These are phyloP conservation scores for Neolecta irregularis DNA, from an alignment of 1,139 yeast species.

Conservation along the genomic window DNA sequence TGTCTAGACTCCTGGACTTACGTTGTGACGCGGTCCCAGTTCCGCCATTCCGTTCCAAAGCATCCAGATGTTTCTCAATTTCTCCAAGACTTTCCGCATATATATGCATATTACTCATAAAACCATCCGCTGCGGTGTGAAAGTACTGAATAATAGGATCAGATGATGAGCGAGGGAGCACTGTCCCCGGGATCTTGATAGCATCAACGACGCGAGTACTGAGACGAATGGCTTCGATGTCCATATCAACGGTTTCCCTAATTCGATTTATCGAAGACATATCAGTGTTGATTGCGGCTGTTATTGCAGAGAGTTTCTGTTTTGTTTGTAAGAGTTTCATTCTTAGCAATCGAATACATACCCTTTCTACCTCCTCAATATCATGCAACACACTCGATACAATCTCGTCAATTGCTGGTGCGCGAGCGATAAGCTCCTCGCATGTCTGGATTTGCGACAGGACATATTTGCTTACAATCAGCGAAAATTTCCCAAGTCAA, in stretches of 20 bases:
- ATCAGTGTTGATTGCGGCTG: constrained; percentile 56
- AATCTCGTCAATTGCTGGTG: constrained; percentile 48
- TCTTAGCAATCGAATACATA: background rate
- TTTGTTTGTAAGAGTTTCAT: background rate
- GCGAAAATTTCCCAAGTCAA: background rate
- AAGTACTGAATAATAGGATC: constrained; percentile 41
- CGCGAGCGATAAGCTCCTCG: constrained; percentile 55
- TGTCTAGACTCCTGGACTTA: constrained; percentile 33
- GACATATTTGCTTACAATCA: constrained; percentile 40
- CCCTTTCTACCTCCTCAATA: constrained; percentile 47
- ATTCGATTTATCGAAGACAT: constrained; percentile 29
- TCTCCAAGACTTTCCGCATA: constrained; percentile 50
- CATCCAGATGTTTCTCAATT: constrained; percentile 62
- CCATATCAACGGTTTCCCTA: constrained; percentile 25
- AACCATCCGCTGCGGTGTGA: constrained; percentile 35
- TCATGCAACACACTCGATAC: constrained; percentile 77
- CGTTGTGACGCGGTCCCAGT: too few relatives aligned
- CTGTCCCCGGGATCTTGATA: constrained; percentile 51
- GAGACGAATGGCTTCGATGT: constrained; percentile 41
- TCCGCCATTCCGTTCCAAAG: constrained; percentile 33
- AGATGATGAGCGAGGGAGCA: constrained; percentile 35
- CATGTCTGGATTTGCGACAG: constrained; percentile 71
- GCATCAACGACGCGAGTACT: constrained; percentile 54
- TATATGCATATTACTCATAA: constrained; percentile 45
- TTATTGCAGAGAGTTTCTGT: constrained; percentile 41